These are phyloP conservation scores for Fistulinella prunicolor DNA, from an alignment of 768 basidiomycete genomes.

Conservation along the genomic window DNA sequence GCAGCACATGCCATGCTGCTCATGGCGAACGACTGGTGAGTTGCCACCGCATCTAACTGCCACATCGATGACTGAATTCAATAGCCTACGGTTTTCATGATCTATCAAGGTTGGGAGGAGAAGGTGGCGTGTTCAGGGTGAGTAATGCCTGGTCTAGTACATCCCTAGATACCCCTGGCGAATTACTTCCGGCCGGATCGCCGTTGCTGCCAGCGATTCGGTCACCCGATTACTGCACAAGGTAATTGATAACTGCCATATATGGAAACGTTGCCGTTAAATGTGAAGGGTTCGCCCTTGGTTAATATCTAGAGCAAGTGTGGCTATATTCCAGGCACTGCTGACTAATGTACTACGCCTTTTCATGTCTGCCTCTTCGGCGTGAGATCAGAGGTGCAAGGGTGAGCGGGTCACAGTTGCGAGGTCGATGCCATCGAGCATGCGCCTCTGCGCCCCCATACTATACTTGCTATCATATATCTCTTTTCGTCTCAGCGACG, in stretches of 20 bases:
- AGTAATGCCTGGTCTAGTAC: slow-evolving; percentile 5
- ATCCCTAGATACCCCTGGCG: slow-evolving; percentile 16
- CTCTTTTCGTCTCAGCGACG: slow-evolving; percentile 7
- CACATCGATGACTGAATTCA: slow-evolving; percentile 12
- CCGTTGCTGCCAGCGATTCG: slow-evolving; percentile 4
- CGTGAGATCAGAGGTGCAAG: no score
- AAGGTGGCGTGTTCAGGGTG: slow-evolving; percentile 25
- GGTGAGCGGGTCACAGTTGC: no score
- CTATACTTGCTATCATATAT: slow-evolving; percentile 19
- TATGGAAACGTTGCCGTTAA: slow-evolving; percentile 12
- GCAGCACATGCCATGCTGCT: slow-evolving; percentile 4
- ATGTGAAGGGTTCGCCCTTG: slow-evolving; percentile 9
- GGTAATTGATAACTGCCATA: slow-evolving; percentile 1
- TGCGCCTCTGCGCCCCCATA: background rate
- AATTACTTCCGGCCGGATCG: slow-evolving; percentile 14
- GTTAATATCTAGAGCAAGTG: slow-evolving; percentile 1
- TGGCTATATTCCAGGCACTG: slow-evolving; percentile 17
- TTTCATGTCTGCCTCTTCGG: background rate
- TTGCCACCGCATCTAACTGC: slow-evolving; percentile 22
- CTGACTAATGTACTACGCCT: slow-evolving; percentile 3
- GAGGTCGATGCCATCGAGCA: slow-evolving; percentile 9
- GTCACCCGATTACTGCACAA: slow-evolving; percentile 1
- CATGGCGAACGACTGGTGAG: slow-evolving; percentile 21
- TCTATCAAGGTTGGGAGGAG: slow-evolving; percentile 15
- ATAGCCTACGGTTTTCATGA: slow-evolving; percentile 10